These are phyloP conservation scores for Lipomyces anomalus DNA, from an alignment of 805 yeast species.

Conservation along the genomic window DNA sequence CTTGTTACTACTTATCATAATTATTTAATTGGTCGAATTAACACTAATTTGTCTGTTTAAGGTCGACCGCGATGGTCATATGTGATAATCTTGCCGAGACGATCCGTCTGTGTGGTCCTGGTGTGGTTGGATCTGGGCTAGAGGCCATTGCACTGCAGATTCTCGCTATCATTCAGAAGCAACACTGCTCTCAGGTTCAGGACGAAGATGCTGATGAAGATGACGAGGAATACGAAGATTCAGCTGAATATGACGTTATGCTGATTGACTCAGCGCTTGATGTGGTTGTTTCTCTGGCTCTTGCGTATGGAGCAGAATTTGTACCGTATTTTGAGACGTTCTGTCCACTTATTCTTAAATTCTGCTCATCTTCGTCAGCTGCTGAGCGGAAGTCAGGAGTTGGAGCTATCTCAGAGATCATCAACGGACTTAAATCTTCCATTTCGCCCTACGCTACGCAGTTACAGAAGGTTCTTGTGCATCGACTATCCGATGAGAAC, in stretches of 20 bases:
- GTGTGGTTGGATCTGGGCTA: conserved; percentile 53
- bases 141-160: conserved; percentile 67
- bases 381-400: conserved; percentile 75
- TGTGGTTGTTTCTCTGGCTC: conserved; percentile 69
- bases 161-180: conserved; percentile 67
- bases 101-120: conserved; percentile 64
- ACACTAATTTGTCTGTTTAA: neutral
- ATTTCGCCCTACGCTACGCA: conserved; percentile 63
- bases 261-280: conserved; percentile 82
- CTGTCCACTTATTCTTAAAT: conserved; percentile 55
- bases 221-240: conserved; percentile 26
- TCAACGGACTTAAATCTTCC: conserved; percentile 59
- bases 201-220: conserved; percentile 62
- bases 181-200: conserved; percentile 76
- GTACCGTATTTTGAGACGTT: conserved; percentile 63
- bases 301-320: conserved; percentile 75
- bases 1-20: neutral
- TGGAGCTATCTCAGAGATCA: conserved; percentile 88
- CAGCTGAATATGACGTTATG: conserved; percentile 48
- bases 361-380: conserved; percentile 56
- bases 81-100: conserved; percentile 69
- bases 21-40: neutral
- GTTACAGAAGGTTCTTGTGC: conserved; percentile 61
- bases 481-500: conserved; percentile 59
- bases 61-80: conserved; percentile 55